Evolutionary conservation across 768 basidiomycete genomes (phyloP).

Genomic region (Lanmaoa pseudosensibilis): DNA sequence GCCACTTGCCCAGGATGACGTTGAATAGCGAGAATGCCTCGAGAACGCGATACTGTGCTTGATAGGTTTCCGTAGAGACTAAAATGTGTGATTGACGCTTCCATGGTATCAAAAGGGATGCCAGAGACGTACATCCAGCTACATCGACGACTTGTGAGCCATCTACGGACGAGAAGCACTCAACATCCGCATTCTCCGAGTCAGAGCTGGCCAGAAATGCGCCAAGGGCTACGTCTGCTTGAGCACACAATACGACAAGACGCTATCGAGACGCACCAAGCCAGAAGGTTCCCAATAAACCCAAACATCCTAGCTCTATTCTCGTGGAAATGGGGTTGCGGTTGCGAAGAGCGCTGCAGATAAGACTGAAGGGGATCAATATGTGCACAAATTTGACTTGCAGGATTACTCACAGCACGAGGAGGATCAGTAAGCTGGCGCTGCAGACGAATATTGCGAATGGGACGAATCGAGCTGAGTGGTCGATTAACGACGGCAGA

Average conservation of each 20-base stretch:
- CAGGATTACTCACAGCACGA: constrained; percentile 54
- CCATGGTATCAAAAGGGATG: background rate
- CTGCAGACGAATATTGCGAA: constrained; percentile 81
- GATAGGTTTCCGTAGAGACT: constrained; percentile 86
- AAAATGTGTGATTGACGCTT: constrained; percentile 6
- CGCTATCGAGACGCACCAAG: constrained; percentile 50
- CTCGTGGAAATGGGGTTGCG: constrained; percentile 79
- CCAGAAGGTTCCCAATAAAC: constrained; percentile 75
- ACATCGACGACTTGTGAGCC: constrained; percentile 54
- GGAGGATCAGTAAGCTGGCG: constrained; percentile 65
- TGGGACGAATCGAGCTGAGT: constrained; percentile 79
- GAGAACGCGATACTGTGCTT: constrained; percentile 84
- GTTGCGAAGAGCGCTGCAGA: constrained; percentile 60
- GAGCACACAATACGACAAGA: constrained; percentile 7
- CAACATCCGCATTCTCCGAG: constrained; percentile 76
- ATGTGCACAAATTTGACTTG: background rate
- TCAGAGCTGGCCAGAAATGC: constrained; percentile 72
- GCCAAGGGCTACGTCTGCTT: constrained; percentile 57
- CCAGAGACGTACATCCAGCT: constrained; percentile 58
- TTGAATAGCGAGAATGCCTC: constrained; percentile 81
- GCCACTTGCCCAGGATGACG: constrained; percentile 59
- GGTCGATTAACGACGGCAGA: constrained; percentile 3
- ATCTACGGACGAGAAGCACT: constrained; percentile 66
- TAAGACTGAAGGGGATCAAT: constrained; percentile 44
- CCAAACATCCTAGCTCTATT: constrained; percentile 70